Conservation (phyloP, 371 early-diverging fungal genomes). For the Mucor racemosus region DNA sequence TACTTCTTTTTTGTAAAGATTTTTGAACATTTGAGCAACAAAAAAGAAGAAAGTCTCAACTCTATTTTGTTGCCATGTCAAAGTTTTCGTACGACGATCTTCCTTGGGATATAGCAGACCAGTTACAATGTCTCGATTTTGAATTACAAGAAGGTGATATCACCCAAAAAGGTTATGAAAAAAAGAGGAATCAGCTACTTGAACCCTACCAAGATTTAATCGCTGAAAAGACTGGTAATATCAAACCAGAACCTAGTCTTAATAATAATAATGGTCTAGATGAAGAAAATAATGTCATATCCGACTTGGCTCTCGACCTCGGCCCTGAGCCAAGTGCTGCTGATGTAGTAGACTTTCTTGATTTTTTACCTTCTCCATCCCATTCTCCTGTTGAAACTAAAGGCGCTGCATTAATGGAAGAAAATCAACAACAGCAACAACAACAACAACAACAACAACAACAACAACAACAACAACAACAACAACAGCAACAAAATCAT, state of each 20-base stretch:
- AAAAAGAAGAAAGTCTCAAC: not conserved
- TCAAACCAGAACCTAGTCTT: not conserved
- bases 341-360: slow-evolving; percentile 53
- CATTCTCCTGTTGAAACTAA: slow-evolving; percentile 37
- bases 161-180: slow-evolving; percentile 73
- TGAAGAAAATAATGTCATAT: not conserved
- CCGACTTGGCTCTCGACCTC: slow-evolving; percentile 19
- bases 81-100: slow-evolving; percentile 40
- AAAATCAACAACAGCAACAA: slow-evolving; percentile 17
- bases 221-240: not conserved
- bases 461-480: slow-evolving; percentile 3
- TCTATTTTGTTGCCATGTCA: slow-evolving; percentile 20
- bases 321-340: slow-evolving; percentile 57
- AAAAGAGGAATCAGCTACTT: slow-evolving; percentile 51
- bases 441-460: slow-evolving; percentile 11
- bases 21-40: not conserved
- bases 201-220: slow-evolving; percentile 15
- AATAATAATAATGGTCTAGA: not conserved
- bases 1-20: not conserved
- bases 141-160: slow-evolving; percentile 72
- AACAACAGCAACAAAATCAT: slow-evolving; percentile 1
- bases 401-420: slow-evolving; percentile 37
- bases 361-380: slow-evolving; percentile 52
- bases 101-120: slow-evolving; percentile 48
- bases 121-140: slow-evolving; percentile 53